These are phyloP conservation scores for Suillus subalutaceus DNA, from an alignment of 768 basidiomycete genomes.

Conservation along the genomic window DNA sequence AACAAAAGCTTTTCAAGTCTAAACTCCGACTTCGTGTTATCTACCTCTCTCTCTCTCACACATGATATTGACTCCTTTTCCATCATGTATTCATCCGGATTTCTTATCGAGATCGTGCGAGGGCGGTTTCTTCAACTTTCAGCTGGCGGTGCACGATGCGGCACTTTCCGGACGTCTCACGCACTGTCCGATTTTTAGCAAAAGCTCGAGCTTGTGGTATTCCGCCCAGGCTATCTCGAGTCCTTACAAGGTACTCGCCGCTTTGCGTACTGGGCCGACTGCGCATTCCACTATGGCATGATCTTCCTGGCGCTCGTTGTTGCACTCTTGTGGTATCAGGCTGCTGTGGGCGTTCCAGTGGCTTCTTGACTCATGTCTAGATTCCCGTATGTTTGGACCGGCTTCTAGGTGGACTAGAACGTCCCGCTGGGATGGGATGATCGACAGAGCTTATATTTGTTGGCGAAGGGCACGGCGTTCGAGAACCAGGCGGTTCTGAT, in stretches of 20 bases:
- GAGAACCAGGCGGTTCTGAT: constrained; percentile 8
- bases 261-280: constrained; percentile 41
- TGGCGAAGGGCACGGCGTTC: constrained; percentile 24
- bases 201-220: constrained; percentile 30
- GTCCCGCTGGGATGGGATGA: constrained; percentile 37
- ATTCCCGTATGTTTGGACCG: constrained; percentile 30
- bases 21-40: too few relatives aligned
- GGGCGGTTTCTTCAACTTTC: not conserved
- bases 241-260: constrained; percentile 36
- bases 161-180: too few relatives aligned
- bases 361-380: constrained; percentile 21
- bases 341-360: constrained; percentile 23
- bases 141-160: not conserved
- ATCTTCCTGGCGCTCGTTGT: constrained; percentile 33
- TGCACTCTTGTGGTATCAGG: constrained; percentile 23
- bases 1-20: too few relatives aligned
- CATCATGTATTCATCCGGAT: not conserved
- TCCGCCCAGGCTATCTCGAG: constrained; percentile 31
- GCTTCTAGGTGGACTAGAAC: constrained; percentile 24
- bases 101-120: not conserved
- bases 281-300: constrained; percentile 34
- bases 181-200: not conserved
- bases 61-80: not conserved
- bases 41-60: too few relatives aligned
- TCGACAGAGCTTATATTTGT: constrained; percentile 36